Conservation (phyloP, 164 flowering plant species). For the Cinnamomum chago region DNA sequence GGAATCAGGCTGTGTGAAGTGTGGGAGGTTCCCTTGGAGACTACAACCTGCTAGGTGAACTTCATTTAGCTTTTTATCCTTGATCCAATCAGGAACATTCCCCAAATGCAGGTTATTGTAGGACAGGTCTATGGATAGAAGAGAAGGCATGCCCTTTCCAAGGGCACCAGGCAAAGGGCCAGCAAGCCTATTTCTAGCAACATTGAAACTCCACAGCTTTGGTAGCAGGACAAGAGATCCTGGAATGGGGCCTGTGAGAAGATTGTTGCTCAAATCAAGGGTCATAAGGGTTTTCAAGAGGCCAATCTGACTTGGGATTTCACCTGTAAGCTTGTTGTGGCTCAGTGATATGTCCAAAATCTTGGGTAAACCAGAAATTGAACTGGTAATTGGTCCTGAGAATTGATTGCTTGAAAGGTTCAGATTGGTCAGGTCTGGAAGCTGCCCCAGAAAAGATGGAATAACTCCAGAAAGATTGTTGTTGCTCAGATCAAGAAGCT, state of each 20-base stretch:
- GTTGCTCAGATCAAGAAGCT: conserved; percentile 71
- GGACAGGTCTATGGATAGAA: conserved; percentile 76
- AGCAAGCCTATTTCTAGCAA: conserved; percentile 66
- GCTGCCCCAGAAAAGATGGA: conserved; percentile 59
- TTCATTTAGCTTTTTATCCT: conserved; percentile 47
- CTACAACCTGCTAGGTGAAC: conserved; percentile 79
- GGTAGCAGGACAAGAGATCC: conserved; percentile 49
- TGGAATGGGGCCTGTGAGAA: conserved; percentile 66
- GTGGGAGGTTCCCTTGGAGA: conserved; percentile 65
- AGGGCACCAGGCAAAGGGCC: conserved; percentile 52
- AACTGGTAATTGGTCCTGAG: conserved; percentile 60
- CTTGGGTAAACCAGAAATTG: conserved; percentile 39
- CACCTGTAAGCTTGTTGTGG: conserved; percentile 62
- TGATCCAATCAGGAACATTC: conserved; percentile 74
- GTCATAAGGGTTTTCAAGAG: conserved; percentile 53
- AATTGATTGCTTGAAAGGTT: conserved; percentile 71
- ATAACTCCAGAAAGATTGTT: conserved; percentile 62
- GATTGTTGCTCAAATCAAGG: conserved; percentile 55
- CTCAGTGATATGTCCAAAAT: conserved; percentile 55
- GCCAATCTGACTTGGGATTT: conserved; percentile 59
- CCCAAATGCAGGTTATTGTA: conserved; percentile 65
- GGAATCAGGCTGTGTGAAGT: conserved; percentile 46
- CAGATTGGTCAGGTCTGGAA: conserved; percentile 52
- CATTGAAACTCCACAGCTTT: conserved; percentile 69
- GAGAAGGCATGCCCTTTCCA: conserved; percentile 53